Percentiles rank a stretch among this genome's conserved stretches.
Evolutionary conservation across 2,329 filamentous ascomycete species (phyloP).

Genomic region (Basipetospora chlamydospora): DNA sequence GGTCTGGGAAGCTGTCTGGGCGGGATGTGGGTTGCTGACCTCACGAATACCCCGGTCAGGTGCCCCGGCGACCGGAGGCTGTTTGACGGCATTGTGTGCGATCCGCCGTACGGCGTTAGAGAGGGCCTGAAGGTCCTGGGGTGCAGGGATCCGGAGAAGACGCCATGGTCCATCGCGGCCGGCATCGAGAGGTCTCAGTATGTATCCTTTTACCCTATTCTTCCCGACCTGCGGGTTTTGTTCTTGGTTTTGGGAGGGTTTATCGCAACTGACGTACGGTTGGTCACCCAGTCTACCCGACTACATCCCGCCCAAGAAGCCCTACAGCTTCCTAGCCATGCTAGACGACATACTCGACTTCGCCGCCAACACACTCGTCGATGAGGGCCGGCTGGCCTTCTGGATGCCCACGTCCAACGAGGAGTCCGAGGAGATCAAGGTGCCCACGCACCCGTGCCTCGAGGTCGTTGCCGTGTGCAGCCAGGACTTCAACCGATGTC

Average conservation of each 20-base stretch:
- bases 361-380: slow-evolving; percentile 59
- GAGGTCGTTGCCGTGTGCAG: slow-evolving; percentile 62
- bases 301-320: slow-evolving; percentile 77
- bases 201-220: slow-evolving; percentile 17
- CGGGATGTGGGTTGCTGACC: slow-evolving; percentile 70
- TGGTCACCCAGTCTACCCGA: slow-evolving; percentile 24
- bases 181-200: slow-evolving; percentile 57
- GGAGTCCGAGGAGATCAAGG: slow-evolving; percentile 57
- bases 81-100: slow-evolving; percentile 85
- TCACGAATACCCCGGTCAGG: slow-evolving; percentile 73
- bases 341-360: slow-evolving; percentile 82
- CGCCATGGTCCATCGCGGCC: slow-evolving; percentile 47
- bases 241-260: too few species aligned
- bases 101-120: slow-evolving; percentile 89
- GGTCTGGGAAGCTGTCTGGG: slow-evolving; percentile 49
- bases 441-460: slow-evolving; percentile 64
- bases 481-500: slow-evolving; percentile 83
- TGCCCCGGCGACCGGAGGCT: slow-evolving; percentile 30
- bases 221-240: slow-evolving; percentile 1
- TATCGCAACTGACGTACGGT: not conserved
- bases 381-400: slow-evolving; percentile 69
- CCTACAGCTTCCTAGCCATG: slow-evolving; percentile 85
- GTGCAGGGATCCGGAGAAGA: slow-evolving; percentile 49
- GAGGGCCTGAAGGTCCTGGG: slow-evolving; percentile 86
- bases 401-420: slow-evolving; percentile 94